Conservation (phyloP, 1,284 basidiomycete species). For the Cryptococcus sp. region DNA sequence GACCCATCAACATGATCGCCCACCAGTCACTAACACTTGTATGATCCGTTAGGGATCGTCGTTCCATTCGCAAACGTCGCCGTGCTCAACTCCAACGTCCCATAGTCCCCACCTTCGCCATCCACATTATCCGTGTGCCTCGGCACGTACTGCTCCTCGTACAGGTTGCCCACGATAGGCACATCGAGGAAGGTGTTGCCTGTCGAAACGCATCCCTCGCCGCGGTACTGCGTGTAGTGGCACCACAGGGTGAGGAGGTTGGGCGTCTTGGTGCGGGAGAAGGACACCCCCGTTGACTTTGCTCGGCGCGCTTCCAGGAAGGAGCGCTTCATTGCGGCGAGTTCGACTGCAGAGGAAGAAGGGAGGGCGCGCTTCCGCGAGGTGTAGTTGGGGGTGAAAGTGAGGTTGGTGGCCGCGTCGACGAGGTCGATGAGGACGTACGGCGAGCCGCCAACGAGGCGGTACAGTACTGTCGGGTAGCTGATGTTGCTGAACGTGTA, state of each 20-base stretch:
- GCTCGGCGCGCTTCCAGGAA: conserved; percentile 11
- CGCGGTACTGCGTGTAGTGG: conserved; percentile 23
- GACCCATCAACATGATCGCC: background rate
- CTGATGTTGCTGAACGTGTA: conserved; percentile 58
- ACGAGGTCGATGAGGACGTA: conserved; percentile 55
- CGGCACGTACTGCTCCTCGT: conserved; percentile 47
- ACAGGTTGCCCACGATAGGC: conserved; percentile 52
- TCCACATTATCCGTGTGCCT: conserved; percentile 37
- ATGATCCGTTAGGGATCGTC: conserved; percentile 59
- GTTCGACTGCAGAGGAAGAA: conserved; percentile 13
- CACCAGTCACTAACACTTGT: conserved; percentile 47
- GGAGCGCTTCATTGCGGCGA: conserved; percentile 28
- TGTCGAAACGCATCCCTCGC: conserved; percentile 18
- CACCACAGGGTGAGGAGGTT: conserved; percentile 17
- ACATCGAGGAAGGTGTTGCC: conserved; percentile 47
- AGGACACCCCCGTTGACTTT: conserved; percentile 5
- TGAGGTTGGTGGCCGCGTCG: conserved; percentile 35
- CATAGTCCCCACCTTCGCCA: conserved; percentile 50
- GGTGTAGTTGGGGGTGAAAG: conserved; percentile 39
- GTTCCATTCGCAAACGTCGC: conserved; percentile 60
- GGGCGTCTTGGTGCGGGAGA: conserved; percentile 1
- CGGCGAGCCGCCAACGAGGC: conserved; percentile 59
- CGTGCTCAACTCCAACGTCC: conserved; percentile 45
- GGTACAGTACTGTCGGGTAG: conserved; percentile 35
- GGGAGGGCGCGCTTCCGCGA: conserved; percentile 17